Conservation (phyloP, 2,329 filamentous ascomycete genomes). For the Mycocentrospora acerina region DNA sequence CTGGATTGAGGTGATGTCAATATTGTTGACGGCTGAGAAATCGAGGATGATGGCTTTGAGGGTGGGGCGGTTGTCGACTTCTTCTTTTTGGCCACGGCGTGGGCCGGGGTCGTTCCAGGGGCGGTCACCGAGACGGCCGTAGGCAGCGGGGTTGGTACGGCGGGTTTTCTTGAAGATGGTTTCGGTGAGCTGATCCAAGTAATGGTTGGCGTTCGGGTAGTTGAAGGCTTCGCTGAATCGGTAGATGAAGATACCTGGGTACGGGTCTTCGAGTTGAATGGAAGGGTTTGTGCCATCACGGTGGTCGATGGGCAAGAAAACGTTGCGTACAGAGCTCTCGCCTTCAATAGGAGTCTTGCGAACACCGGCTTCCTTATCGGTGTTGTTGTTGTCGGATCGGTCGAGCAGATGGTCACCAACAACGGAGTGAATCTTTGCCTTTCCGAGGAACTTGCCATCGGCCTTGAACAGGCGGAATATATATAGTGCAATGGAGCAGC, state of each 20-base stretch:
- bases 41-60: constrained; percentile 90
- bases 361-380: constrained; percentile 3
- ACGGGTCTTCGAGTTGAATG: constrained; percentile 74
- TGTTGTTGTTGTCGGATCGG: constrained; percentile 43
- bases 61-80: constrained; percentile 60
- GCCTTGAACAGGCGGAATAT: constrained; percentile 83
- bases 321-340: constrained; percentile 63
- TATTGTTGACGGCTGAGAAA: constrained; percentile 90
- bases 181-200: constrained; percentile 67
- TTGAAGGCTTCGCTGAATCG: constrained; percentile 95
- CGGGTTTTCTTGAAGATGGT: constrained; percentile 63
- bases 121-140: constrained; percentile 62
- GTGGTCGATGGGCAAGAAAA: constrained; percentile 87
- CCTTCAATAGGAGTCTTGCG: constrained; percentile 24
- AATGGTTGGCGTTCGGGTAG: constrained; percentile 90
- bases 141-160: constrained; percentile 71
- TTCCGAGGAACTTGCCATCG: constrained; percentile 80
- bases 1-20: constrained; percentile 91
- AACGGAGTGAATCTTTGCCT: constrained; percentile 82
- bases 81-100: constrained; percentile 53
- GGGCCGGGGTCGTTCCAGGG: constrained; percentile 96
- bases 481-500: constrained; percentile 73
- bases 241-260: constrained; percentile 95
- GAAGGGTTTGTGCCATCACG: constrained; percentile 86
- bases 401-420: constrained; percentile 70